Base-by-base conservation (phyloP, 257 asterid species). In the Thymus mandschuricus region DNA sequence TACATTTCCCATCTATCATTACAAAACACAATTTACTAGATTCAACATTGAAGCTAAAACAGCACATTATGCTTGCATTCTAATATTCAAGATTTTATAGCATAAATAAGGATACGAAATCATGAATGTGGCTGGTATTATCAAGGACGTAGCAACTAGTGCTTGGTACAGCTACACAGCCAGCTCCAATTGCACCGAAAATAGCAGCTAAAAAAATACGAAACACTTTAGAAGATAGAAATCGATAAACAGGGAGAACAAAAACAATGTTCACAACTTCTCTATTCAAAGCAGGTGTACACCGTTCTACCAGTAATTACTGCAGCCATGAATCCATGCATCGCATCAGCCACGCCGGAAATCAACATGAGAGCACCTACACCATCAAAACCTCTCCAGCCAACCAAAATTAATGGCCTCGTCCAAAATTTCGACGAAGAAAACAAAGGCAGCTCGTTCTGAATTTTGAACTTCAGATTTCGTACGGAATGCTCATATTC, bases 81-180 rank as follows among this genome's bases (percentile, higher is more conserved):
- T 70, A 58, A 50, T 50, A 27, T 10, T 33, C 70, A 64, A 75
- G 66, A 44, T 50, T 28, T 34, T 15, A 46, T 21, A 69, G 35
- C 64, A 64, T 55, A 59, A 21, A 8, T 21, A 80, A 85, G 98
- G 98, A 92, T 92, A 92, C 97, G 70, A 92, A 92, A 82, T 90
- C 98, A 76, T 83, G 79, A 80, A 92, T 87, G 82, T 70, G 82
- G 64, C 98, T 92, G 84, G 85, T 75, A 72, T 86, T 92, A 71
- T 89, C 98, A 2, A 92, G 73, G 43, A 83, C 96, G 77, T 87
- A 90, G 80, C 98, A 92, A 76, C 77, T 78, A 75, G 96, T 82
- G 66, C 74, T 86, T 27, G 98, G 98, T 30, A 89, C 86, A 70
- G 74, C 88, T 74, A 93, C 94, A 54, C 96, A 78, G 79, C 60